These are phyloP conservation scores for Cytospora leucostoma DNA, from an alignment of 2,329 filamentous ascomycete genomes.

Conservation along the genomic window DNA sequence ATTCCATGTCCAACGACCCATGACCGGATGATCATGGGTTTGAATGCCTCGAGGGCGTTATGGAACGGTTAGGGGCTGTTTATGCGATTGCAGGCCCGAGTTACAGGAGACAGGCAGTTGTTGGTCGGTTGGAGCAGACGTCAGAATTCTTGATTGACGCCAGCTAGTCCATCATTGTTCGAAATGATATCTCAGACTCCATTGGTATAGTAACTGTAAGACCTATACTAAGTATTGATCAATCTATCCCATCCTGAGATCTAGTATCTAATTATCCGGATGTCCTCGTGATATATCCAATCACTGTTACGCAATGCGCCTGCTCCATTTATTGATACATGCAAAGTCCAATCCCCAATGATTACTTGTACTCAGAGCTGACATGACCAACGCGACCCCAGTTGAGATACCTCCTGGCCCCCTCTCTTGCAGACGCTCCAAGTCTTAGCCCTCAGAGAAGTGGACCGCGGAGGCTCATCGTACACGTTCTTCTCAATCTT, in stretches of 20 bases:
- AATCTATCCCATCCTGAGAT: background rate
- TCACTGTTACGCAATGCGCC: background rate
- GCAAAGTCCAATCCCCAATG: background rate
- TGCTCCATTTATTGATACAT: background rate
- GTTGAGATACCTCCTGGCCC: conserved; percentile 17
- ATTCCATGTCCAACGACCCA: too few relatives aligned
- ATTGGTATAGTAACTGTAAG: background rate
- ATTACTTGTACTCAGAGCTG: background rate
- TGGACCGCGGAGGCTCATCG: conserved; percentile 6
- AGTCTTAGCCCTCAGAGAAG: conserved; percentile 21
- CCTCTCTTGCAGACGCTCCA: conserved; percentile 20
- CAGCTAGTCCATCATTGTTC: too few relatives aligned
- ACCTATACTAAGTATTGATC: background rate
- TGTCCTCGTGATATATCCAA: background rate
- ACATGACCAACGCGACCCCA: conserved; percentile 21
- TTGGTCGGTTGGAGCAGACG: too few relatives aligned
- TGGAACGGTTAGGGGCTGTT: too few relatives aligned
- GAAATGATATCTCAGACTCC: background rate
- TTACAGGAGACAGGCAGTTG: too few relatives aligned
- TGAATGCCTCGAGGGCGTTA: too few relatives aligned
- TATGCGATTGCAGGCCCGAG: too few relatives aligned
- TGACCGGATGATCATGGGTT: too few relatives aligned
- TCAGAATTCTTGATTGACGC: too few relatives aligned
- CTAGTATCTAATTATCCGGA: too few relatives aligned
- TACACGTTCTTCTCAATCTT: conserved; percentile 50